Evolutionary conservation across 768 basidiomycete species (phyloP).

Genomic region (Pulveroboletus frians): DNA sequence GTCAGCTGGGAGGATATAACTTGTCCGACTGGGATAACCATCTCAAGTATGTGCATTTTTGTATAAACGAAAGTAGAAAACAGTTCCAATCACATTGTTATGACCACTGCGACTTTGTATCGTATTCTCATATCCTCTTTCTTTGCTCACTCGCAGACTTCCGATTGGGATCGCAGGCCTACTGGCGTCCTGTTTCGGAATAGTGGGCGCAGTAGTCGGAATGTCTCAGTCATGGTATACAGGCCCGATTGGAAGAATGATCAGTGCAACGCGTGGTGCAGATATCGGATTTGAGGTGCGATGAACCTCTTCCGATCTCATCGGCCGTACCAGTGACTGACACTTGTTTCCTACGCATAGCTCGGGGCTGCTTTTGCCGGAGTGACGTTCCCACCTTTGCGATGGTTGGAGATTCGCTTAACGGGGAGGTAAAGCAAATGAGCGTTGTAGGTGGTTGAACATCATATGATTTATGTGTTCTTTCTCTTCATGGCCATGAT

Average conservation of each 20-base stretch:
- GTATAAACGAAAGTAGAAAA: background rate
- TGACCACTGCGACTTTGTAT: background rate
- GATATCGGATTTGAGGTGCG: conserved; percentile 53
- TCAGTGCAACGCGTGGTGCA: conserved; percentile 39
- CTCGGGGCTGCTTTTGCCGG: background rate
- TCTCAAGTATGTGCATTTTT: conserved; percentile 24
- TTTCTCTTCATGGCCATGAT: no score
- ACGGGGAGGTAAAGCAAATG: conserved; percentile 32
- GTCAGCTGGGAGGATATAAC: conserved; percentile 46
- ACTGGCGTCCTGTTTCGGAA: conserved; percentile 42
- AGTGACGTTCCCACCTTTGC: conserved; percentile 40
- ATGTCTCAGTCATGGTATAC: conserved; percentile 53
- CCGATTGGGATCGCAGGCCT: conserved; percentile 47
- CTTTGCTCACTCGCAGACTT: conserved; percentile 27
- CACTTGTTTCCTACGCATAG: background rate
- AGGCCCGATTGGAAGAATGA: conserved; percentile 42
- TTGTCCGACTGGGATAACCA: conserved; percentile 43
- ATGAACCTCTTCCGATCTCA: background rate
- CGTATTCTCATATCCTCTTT: no score
- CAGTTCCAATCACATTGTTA: background rate
- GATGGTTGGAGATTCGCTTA: conserved; percentile 45
- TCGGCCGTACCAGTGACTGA: background rate
- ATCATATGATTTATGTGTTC: no score
- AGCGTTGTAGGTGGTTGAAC: no score
- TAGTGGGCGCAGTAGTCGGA: conserved; percentile 44